Evolutionary conservation across 108 stramenopile genomes (phyloP).

Genomic region (Cylindrotheca fusiformis): DNA sequence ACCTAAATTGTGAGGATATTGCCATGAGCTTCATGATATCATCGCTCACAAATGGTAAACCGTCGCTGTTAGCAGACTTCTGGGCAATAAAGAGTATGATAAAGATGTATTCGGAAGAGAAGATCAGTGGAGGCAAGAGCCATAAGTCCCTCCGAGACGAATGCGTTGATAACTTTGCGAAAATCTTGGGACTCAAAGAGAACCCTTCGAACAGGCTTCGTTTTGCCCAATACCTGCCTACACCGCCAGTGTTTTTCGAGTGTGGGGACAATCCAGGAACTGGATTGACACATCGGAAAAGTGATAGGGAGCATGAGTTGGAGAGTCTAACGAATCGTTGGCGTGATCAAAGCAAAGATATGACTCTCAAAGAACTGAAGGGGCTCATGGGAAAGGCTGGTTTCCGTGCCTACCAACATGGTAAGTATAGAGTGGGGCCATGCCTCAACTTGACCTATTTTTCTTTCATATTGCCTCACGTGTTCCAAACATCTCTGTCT

Average conservation of each 20-base stretch:
- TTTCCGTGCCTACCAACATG: not conserved
- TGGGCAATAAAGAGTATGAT: constrained; percentile 70
- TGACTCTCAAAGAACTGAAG: constrained; percentile 6
- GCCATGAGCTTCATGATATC: constrained; percentile 81
- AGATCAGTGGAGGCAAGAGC: constrained; percentile 46
- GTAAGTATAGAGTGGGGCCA: not conserved
- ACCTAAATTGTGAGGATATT: constrained; percentile 87
- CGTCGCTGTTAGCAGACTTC: constrained; percentile 72
- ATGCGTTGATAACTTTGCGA: constrained; percentile 71
- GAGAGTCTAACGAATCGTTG: constrained; percentile 3
- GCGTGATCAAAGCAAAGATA: not conserved
- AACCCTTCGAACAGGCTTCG: constrained; percentile 15
- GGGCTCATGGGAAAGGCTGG: constrained; percentile 11
- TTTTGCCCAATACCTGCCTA: constrained; percentile 6
- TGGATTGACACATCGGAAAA: constrained; percentile 12
- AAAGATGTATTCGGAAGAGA: constrained; percentile 50
- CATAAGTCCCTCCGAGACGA: constrained; percentile 66
- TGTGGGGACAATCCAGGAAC: constrained; percentile 20
- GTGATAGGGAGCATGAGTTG: constrained; percentile 13
- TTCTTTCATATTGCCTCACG: no score
- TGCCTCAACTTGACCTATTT: no score
- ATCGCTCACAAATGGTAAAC: constrained; percentile 57
- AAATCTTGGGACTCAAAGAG: constrained; percentile 61
- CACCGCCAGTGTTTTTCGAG: constrained; percentile 8
- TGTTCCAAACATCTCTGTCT: no score